Base-by-base conservation (phyloP, 2,329 filamentous ascomycete genomes). In the Pseudogymnoascus sp. region DNA sequence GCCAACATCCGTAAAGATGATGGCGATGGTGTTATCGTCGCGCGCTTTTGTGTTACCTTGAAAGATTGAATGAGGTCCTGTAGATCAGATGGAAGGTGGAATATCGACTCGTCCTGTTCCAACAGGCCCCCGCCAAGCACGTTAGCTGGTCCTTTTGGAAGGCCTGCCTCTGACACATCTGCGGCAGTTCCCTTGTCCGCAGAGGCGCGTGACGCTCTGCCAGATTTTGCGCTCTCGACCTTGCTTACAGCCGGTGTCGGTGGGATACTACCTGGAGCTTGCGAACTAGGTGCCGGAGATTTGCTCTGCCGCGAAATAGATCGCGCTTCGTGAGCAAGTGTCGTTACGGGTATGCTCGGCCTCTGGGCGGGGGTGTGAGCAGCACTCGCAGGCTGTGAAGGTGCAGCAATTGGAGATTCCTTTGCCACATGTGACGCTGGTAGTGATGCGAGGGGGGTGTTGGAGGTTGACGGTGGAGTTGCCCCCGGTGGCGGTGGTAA, bases 11-110 rank as follows among this genome's bases (percentile, higher is more conserved):
- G 84, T 70, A 91, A 81, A 60, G 90, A 85, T 42, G 86, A 80
- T 35, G 86, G 84, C 61, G 89, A 85, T 19, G 82, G 68, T 23
- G 69, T 63, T 61, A 60, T 66, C 23, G 67, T 80, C 4, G 83
- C 79, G 33, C 88, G 85, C 70, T 85, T 86, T 76, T 90, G 93
- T 1, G 90, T 90, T 12, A 86, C 82, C 74, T 97, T 92, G 71
- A 92, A 97, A 0, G 92, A 92, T 63, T 96, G 91, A 16, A 97
- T 84, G 35, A 99, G 80, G 73, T 99, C 94, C 71, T 92, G 90
- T 61, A 99, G 78, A 30, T 90, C 91, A 5, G 92, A 85, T 3
- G 94, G 94, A 38, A 99, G 83, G 74, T 97, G 92, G 74, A 93
- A 99, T 69, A 97, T 89, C 11, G 90, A 94, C 75, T 97, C 90